These are phyloP conservation scores for Sisymbrium irio DNA, from an alignment of 345 rosid genomes.

Conservation along the genomic window DNA sequence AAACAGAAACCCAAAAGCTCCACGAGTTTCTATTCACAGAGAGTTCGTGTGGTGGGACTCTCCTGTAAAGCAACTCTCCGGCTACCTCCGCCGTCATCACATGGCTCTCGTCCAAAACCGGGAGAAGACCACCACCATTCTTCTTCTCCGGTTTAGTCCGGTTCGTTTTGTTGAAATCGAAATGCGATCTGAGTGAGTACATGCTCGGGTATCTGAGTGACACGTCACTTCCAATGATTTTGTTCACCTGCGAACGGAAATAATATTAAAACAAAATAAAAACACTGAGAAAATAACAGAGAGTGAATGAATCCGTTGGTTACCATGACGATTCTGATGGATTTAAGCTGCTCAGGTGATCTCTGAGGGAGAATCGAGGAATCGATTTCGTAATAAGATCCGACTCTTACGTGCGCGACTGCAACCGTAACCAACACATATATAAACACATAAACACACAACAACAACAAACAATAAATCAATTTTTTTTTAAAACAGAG, in stretches of 20 bases:
- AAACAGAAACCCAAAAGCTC: conserved; percentile 62
- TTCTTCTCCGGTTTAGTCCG: conserved; percentile 27
- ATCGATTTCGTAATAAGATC: conserved; percentile 75
- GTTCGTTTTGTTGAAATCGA: conserved; percentile 29
- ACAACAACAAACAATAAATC: not conserved
- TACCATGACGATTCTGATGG: conserved; percentile 72
- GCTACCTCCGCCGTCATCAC: conserved; percentile 53
- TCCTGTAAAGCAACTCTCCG: conserved; percentile 55
- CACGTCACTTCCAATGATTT: conserved; percentile 53
- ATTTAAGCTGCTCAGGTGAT: conserved; percentile 59
- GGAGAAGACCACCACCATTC: conserved; percentile 43
- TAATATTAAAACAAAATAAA: not conserved
- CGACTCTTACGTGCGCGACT: conserved; percentile 54
- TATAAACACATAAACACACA: not conserved
- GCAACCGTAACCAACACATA: too few relatives aligned
- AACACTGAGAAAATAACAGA: not conserved
- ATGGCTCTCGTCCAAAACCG: conserved; percentile 68
- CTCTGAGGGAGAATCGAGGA: conserved; percentile 49
- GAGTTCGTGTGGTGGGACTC: conserved; percentile 56
- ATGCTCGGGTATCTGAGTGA: conserved; percentile 71
- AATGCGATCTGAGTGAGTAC: conserved; percentile 50
- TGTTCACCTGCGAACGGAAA: conserved; percentile 50
- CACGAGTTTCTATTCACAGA: conserved; percentile 40
- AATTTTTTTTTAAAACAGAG: not conserved
- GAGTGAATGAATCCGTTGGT: not conserved